Evolutionary conservation across 2,329 filamentous ascomycete genomes (phyloP), one percentile per base, ranked within the genome.

Genomic region (Phialophora tarda): DNA sequence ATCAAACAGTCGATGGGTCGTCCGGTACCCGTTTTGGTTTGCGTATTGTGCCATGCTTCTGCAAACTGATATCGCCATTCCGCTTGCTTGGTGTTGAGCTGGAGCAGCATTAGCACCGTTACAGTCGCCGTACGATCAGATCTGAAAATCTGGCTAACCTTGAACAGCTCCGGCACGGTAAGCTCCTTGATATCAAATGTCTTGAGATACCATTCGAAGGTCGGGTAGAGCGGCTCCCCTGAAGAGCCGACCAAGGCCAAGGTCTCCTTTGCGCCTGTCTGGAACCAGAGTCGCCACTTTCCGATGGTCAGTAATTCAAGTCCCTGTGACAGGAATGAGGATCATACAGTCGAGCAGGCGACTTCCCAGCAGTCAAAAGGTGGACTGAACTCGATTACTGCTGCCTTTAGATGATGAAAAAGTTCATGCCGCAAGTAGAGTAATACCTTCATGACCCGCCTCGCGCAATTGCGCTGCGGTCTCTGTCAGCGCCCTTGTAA

Each of bases 241-340:
- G 84, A 83, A 0, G 79, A 78, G 1, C 81, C 77, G 2, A 90
- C 79, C 0, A 83, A 80, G 1, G 79, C 79, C 0, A 77, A 76
- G 32, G 84, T 83, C 65, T 87, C 83, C n/a, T 79, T 77, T 0
- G 82, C 88, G 28, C 86, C 88, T 68, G 91, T 88, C 1, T 82
- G 77, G 75, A 86, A 90, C 73, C 88, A 89, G 1, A 87, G 71
- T 5, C 80, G 78, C 79, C 82, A 84, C 3, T 80, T 82, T 66
- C 79, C 82, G 64, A 81, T 76, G 34, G 80, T 78, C 69, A 84
- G 83, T 10, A 28, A 53, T 28, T 53, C 23, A 80, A 80, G 75
- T 69, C 81, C 80, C 3, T 83, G 78, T 56, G 78, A 72, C 67
- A 80, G 83, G 32, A 85, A 85, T 80, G 69, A 10, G 77, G 78